Percentiles rank a stretch among this genome's conserved stretches.
phyloP scores from a whole-genome alignment of 768 basidiomycete genomes.

The Tylopilus felleus region DNA sequence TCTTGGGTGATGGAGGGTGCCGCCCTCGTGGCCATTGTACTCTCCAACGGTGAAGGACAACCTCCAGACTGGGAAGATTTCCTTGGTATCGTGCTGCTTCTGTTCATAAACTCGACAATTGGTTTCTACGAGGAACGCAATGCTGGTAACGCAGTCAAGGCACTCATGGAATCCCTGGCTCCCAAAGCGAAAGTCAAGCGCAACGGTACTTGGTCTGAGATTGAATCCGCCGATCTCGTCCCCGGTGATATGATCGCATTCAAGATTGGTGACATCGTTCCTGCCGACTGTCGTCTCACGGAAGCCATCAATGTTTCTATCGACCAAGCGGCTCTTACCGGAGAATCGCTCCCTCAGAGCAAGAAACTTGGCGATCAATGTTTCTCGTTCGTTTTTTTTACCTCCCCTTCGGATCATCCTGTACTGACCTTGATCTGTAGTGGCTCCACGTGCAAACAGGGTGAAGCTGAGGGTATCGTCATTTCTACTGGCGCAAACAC shows the following conservation, averaged over 20 bases:
- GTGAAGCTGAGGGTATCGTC: slow-evolving; percentile 97
- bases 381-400: slow-evolving; percentile 79
- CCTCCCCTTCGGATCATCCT: not conserved
- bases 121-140: slow-evolving; percentile 98
- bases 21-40: slow-evolving; percentile 88
- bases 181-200: slow-evolving; percentile 97
- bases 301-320: slow-evolving; percentile 98
- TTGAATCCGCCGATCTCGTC: slow-evolving; percentile 86
- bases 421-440: slow-evolving; percentile 34
- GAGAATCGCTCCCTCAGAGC: slow-evolving; percentile 89
- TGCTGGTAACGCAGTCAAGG: slow-evolving; percentile 98
- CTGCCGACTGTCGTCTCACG: slow-evolving; percentile 94
- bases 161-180: slow-evolving; percentile 98
- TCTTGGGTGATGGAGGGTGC: slow-evolving; percentile 99
- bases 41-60: slow-evolving; percentile 84
- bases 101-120: slow-evolving; percentile 93
- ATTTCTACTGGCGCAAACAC: slow-evolving; percentile 98
- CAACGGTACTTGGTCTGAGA: slow-evolving; percentile 78
- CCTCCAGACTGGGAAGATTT: slow-evolving; percentile 98
- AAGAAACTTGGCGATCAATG: slow-evolving; percentile 97
- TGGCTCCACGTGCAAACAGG: slow-evolving; percentile 98
- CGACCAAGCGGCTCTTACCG: slow-evolving; percentile 96
- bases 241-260: slow-evolving; percentile 96
- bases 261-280: slow-evolving; percentile 99
- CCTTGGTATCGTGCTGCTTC: slow-evolving; percentile 87